Conservation (phyloP, 441 rosid genomes). For the Gossypium gossypioides region DNA sequence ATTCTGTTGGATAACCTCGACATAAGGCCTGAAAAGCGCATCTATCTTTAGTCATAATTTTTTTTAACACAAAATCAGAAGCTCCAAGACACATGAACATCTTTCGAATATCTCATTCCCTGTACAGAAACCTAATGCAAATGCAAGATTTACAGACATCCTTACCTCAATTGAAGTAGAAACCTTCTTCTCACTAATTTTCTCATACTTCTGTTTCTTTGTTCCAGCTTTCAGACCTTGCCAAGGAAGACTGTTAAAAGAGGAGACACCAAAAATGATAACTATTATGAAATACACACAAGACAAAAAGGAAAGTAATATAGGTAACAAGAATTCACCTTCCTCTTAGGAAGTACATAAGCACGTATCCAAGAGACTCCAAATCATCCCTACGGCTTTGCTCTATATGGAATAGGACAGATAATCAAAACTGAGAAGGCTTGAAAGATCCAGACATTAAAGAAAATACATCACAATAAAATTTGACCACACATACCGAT, state of each 20-base stretch:
- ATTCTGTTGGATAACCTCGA: slow-evolving; percentile 91
- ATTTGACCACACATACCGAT: slow-evolving; percentile 42
- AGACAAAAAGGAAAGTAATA: slow-evolving; percentile 6
- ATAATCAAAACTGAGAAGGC: background rate
- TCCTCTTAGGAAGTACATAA: slow-evolving; percentile 92
- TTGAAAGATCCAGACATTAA: background rate
- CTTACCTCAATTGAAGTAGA: slow-evolving; percentile 91
- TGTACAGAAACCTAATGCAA: slow-evolving; percentile 24
- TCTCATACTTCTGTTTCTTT: slow-evolving; percentile 98
- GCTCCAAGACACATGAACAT: slow-evolving; percentile 12
- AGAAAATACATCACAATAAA: background rate
- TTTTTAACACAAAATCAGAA: background rate
- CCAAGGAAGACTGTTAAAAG: slow-evolving; percentile 81
- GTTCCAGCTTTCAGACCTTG: slow-evolving; percentile 98
- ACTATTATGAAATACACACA: slow-evolving; percentile 6
- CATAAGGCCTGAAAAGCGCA: slow-evolving; percentile 60
- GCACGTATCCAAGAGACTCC: slow-evolving; percentile 95
- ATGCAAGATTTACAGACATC: background rate
- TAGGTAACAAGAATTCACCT: slow-evolving; percentile 39
- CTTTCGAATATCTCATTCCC: slow-evolving; percentile 49
- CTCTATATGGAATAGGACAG: slow-evolving; percentile 28
- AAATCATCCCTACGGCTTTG: slow-evolving; percentile 98
- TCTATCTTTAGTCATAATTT: slow-evolving; percentile 45
- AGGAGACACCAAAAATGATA: slow-evolving; percentile 16
- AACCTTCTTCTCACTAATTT: slow-evolving; percentile 94